Conservation (phyloP, 768 basidiomycete species). For the Suillus luteus region DNA sequence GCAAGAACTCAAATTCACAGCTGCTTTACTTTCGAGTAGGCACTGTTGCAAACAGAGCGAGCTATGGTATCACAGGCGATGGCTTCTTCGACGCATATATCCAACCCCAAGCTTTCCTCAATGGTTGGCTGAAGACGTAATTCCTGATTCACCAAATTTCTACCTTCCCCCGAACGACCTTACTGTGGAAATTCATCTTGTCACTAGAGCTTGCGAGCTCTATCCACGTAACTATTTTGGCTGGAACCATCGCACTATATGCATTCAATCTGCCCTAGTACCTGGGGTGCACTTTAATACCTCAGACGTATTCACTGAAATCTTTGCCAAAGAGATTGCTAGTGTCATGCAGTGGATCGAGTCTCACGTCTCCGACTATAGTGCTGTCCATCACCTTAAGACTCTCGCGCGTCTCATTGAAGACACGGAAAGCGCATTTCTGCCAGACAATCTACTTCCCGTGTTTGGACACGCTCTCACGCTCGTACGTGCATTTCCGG, state of each 20-base stretch:
- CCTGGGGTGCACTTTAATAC: slow-evolving; percentile 22
- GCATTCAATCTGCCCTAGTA: slow-evolving; percentile 38
- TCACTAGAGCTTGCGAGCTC: slow-evolving; percentile 52
- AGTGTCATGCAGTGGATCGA: slow-evolving; percentile 55
- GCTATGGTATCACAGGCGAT: slow-evolving; percentile 71
- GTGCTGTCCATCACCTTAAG: slow-evolving; percentile 59
- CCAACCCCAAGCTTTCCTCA: slow-evolving; percentile 9
- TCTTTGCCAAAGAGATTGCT: slow-evolving; percentile 43
- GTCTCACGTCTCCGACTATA: slow-evolving; percentile 66
- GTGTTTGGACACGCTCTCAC: slow-evolving; percentile 44
- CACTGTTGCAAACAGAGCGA: slow-evolving; percentile 66
- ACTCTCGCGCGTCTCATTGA: slow-evolving; percentile 30
- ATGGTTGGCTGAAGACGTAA: not conserved
- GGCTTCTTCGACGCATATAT: slow-evolving; percentile 51
- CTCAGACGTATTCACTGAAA: slow-evolving; percentile 21
- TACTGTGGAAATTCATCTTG: slow-evolving; percentile 49
- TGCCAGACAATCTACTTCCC: slow-evolving; percentile 11
- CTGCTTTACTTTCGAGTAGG: slow-evolving; percentile 50
- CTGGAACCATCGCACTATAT: slow-evolving; percentile 63
- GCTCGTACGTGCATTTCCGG: slow-evolving; percentile 52
- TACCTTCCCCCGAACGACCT: slow-evolving; percentile 39
- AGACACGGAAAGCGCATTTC: slow-evolving; percentile 18
- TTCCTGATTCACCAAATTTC: slow-evolving; percentile 15
- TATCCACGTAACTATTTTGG: slow-evolving; percentile 78
- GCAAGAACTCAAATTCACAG: slow-evolving; percentile 50